Conservation (phyloP, 257 asterid species). For the Solanum ossicruentum region DNA sequence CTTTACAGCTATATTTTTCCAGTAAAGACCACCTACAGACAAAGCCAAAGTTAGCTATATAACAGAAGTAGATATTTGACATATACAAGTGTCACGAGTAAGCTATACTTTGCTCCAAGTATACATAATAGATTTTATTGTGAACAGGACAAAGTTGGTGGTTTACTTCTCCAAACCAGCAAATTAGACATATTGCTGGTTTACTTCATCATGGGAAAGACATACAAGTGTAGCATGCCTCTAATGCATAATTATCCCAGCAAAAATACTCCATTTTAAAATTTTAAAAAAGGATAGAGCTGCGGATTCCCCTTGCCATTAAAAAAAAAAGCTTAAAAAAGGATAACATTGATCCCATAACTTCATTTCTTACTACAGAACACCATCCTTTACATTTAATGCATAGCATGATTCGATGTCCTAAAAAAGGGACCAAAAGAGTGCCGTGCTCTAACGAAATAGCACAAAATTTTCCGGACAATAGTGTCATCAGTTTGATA, state of each 20-base stretch:
- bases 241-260: not conserved
- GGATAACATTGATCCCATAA: not conserved
- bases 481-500: not conserved
- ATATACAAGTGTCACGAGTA: not conserved
- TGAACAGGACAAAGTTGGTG: not conserved
- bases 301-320: too few relatives aligned
- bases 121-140: not conserved
- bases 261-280: not conserved
- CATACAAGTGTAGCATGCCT: not conserved
- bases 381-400: not conserved
- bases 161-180: not conserved
- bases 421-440: not conserved
- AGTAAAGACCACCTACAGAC: constrained; percentile 84
- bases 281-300: not conserved
- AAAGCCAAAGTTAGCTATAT: not conserved
- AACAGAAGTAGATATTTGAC: not conserved
- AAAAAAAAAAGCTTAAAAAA: not conserved
- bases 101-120: not conserved
- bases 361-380: not conserved
- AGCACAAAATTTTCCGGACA: not conserved
- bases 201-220: not conserved
- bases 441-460: not conserved
- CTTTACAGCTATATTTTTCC: constrained; percentile 98
- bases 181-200: not conserved
- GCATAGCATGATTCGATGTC: not conserved